These are phyloP conservation scores for Quercus robur DNA, from an alignment of 306 rosid genomes.

Conservation along the genomic window DNA sequence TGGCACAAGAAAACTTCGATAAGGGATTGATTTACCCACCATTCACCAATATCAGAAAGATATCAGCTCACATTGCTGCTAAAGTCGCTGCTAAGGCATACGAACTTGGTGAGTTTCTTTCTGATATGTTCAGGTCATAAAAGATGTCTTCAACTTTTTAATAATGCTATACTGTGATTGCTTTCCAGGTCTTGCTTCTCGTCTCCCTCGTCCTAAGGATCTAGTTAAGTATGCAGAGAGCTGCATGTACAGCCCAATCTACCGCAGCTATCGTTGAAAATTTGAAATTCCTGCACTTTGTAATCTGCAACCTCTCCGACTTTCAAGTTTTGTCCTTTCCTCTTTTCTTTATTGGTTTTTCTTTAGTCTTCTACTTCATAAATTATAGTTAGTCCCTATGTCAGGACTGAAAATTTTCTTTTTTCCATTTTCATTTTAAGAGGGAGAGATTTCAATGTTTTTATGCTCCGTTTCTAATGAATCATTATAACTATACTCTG, in stretches of 20 bases:
- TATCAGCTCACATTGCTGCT: slow-evolving; percentile 95
- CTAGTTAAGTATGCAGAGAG: slow-evolving; percentile 89
- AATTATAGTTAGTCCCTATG: not conserved
- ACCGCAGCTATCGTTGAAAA: slow-evolving; percentile 69
- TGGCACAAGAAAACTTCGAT: slow-evolving; percentile 62
- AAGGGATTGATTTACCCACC: slow-evolving; percentile 98
- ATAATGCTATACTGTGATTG: slow-evolving; percentile 15
- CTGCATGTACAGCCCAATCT: slow-evolving; percentile 94
- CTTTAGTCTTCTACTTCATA: not conserved
- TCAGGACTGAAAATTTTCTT: not conserved
- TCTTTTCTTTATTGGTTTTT: not conserved
- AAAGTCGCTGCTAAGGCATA: slow-evolving; percentile 82
- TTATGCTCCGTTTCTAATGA: not conserved
- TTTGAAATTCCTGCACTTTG: slow-evolving; percentile 26
- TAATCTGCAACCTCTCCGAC: not conserved
- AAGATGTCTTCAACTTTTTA: not conserved
- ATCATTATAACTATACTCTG: not conserved
- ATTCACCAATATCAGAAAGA: slow-evolving; percentile 86
- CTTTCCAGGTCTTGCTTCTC: slow-evolving; percentile 79
- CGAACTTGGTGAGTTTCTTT: slow-evolving; percentile 68
- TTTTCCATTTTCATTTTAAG: not conserved
- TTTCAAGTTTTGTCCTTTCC: not conserved
- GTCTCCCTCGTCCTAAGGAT: slow-evolving; percentile 87
- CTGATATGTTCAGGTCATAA: not conserved
- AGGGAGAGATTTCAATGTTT: not conserved